Conservation (phyloP, 371 early-diverging fungal genomes). For the Zopfochytrium polystomum region DNA sequence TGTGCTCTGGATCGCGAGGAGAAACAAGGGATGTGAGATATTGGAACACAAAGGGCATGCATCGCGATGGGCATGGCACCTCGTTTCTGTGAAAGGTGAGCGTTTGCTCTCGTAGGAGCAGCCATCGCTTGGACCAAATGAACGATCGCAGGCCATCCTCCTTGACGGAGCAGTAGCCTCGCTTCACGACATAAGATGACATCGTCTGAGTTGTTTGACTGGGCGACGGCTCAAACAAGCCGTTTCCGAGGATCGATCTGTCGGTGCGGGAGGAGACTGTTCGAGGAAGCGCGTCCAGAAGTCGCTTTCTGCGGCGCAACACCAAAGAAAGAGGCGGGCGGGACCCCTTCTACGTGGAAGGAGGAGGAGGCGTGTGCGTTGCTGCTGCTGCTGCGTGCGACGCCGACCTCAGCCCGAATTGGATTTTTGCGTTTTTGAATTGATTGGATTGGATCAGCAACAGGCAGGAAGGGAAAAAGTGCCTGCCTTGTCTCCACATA, state of each 20-base stretch:
- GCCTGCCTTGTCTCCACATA: too few species aligned
- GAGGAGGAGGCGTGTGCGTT: too few species aligned
- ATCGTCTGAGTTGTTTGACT: too few species aligned
- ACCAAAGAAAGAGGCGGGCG: too few species aligned
- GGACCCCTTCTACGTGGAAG: too few species aligned
- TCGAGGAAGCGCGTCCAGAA: neutral
- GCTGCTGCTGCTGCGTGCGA: too few species aligned
- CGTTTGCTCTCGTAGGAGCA: conserved; percentile 83
- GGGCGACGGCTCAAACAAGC: too few species aligned
- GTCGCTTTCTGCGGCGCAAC: neutral
- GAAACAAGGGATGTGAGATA: conserved; percentile 69
- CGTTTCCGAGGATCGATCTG: neutral
- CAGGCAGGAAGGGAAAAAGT: too few species aligned
- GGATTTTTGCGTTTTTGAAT: too few species aligned
- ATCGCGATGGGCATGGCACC: conserved; percentile 69
- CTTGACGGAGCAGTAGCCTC: conserved; percentile 80
- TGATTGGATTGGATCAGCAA: too few species aligned
- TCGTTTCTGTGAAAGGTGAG: too few species aligned
- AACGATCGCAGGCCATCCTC: conserved; percentile 85
- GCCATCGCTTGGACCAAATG: conserved; percentile 92
- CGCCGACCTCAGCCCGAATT: too few species aligned
- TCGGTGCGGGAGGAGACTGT: neutral
- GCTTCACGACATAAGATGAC: conserved; percentile 62
- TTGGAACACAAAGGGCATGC: conserved; percentile 83
- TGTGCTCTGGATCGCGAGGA: conserved; percentile 10